phyloP scores from a whole-genome alignment of 2,329 filamentous ascomycete species.

The Talaromyces sp. region DNA sequence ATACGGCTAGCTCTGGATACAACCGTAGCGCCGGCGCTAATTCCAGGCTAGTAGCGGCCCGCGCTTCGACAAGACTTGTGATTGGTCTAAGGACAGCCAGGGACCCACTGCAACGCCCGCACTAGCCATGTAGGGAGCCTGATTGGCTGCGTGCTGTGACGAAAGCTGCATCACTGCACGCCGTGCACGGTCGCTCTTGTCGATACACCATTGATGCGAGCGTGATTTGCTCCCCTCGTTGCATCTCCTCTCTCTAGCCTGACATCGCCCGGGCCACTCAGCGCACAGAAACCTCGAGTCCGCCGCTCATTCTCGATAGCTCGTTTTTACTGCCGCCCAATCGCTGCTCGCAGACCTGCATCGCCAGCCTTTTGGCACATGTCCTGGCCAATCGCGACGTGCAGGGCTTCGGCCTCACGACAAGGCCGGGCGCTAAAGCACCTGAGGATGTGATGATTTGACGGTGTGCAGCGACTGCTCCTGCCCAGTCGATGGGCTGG shows the following conservation, averaged over 20 bases:
- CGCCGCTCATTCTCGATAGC: slow-evolving; percentile 1
- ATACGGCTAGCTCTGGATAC: background rate
- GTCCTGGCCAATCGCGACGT: slow-evolving; percentile 5
- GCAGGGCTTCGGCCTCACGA: slow-evolving; percentile 7
- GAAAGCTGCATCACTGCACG: background rate
- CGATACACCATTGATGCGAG: no score
- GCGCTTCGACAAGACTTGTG: background rate
- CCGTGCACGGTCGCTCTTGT: background rate
- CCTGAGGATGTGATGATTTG: slow-evolving; percentile 1
- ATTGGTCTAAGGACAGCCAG: background rate
- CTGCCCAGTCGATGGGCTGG: background rate
- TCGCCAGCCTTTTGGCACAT: slow-evolving; percentile 5
- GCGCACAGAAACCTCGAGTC: background rate
- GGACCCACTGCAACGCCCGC: background rate
- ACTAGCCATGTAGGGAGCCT: background rate
- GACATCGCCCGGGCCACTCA: background rate
- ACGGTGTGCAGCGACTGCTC: slow-evolving; percentile 4
- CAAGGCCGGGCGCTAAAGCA: slow-evolving; percentile 28
- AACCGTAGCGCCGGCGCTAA: background rate
- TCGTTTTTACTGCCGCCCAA: background rate
- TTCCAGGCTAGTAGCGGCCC: background rate
- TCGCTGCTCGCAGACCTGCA: slow-evolving; percentile 6
- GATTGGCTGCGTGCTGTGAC: slow-evolving; percentile 8
- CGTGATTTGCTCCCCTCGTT: slow-evolving; percentile 1
- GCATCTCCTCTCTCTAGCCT: background rate